Percentiles rank a stretch among this genome's conserved stretches.
phyloP scores from a whole-genome alignment of 306 rosid species.

The Vigna unguiculata region DNA sequence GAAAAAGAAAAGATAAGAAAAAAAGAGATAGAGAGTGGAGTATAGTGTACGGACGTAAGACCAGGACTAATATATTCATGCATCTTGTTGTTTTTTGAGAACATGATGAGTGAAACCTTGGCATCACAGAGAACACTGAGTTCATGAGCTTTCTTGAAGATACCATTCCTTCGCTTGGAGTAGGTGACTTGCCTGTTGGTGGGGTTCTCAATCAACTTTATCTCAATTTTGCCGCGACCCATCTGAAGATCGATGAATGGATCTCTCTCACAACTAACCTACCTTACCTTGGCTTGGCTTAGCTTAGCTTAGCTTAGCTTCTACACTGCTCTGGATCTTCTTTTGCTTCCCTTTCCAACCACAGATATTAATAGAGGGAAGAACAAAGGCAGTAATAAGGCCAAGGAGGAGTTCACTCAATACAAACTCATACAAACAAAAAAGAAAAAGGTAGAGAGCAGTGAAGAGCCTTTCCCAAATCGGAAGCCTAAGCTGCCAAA shows the following conservation, averaged over 20 bases:
- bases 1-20: not conserved
- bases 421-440: slow-evolving; percentile 23
- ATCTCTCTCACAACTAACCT: not conserved
- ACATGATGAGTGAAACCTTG: slow-evolving; percentile 81
- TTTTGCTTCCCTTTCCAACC: slow-evolving; percentile 9
- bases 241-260: slow-evolving; percentile 29
- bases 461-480: slow-evolving; percentile 57
- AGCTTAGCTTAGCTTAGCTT: not conserved
- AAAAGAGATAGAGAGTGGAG: not conserved
- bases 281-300: not conserved
- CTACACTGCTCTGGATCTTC: slow-evolving; percentile 13
- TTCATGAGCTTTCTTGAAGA: slow-evolving; percentile 91
- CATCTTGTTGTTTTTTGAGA: slow-evolving; percentile 68
- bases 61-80: slow-evolving; percentile 71
- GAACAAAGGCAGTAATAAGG: slow-evolving; percentile 20
- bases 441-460: slow-evolving; percentile 29
- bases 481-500: slow-evolving; percentile 51
- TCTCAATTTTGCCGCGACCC: slow-evolving; percentile 90
- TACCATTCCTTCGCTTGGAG: slow-evolving; percentile 82
- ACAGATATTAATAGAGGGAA: slow-evolving; percentile 31
- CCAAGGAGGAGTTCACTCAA: not conserved
- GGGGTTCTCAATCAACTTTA: slow-evolving; percentile 77
- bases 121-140: slow-evolving; percentile 94
- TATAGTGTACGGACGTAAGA: slow-evolving; percentile 46
- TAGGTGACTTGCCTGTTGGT: slow-evolving; percentile 93